phyloP scores from a whole-genome alignment of 352 stramenopile species.

The Thalassiosira ordinaria region DNA sequence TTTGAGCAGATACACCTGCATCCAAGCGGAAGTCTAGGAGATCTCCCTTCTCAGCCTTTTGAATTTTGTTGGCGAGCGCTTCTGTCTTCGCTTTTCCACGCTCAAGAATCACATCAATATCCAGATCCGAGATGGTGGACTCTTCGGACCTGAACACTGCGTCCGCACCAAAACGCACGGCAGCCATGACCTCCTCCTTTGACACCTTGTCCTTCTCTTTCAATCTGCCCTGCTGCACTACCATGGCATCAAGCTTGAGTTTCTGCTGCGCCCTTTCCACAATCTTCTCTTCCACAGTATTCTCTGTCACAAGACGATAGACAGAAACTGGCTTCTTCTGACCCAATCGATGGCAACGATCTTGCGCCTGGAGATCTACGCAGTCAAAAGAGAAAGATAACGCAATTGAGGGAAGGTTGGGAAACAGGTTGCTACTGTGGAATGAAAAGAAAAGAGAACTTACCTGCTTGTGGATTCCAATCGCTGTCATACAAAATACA shows the following conservation, averaged over 20 bases:
- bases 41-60: slow-evolving; percentile 88
- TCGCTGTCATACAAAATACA: slow-evolving; percentile 99
- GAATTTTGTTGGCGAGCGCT: slow-evolving; percentile 83
- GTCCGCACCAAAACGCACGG: slow-evolving; percentile 97
- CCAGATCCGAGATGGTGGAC: slow-evolving; percentile 95
- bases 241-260: slow-evolving; percentile 92
- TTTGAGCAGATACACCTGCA: slow-evolving; percentile 91
- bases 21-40: slow-evolving; percentile 91
- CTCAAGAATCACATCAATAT: slow-evolving; percentile 98
- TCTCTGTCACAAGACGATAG: slow-evolving; percentile 98
- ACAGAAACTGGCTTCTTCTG: slow-evolving; percentile 98
- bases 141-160: slow-evolving; percentile 97
- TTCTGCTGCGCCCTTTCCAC: slow-evolving; percentile 90
- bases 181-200: slow-evolving; percentile 98
- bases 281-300: slow-evolving; percentile 99
- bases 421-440: too few species aligned
- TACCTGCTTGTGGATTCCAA: slow-evolving; percentile 97
- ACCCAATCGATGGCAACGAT: slow-evolving; percentile 98
- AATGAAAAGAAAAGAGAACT: too few species aligned
- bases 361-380: slow-evolving; percentile 99
- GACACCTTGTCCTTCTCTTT: slow-evolving; percentile 89
- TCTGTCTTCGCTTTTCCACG: slow-evolving; percentile 85
- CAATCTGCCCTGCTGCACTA: slow-evolving; percentile 89
- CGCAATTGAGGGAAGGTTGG: too few species aligned
- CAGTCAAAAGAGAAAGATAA: too few species aligned